Conservation (phyloP, 331 rosid genomes). For the Dryas integrifolia region DNA sequence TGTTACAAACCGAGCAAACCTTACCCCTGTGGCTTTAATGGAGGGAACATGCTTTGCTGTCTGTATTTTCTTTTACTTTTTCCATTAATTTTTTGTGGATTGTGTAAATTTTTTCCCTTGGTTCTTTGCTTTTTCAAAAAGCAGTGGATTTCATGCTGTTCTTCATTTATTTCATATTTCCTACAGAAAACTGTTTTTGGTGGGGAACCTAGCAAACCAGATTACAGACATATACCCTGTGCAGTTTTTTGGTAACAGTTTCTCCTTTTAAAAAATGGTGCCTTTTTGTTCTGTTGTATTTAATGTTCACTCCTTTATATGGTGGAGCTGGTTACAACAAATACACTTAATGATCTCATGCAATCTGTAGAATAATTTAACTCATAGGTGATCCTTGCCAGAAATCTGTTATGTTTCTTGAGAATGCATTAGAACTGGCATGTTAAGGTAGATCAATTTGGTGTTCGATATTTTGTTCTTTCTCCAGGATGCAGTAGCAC, state of each 20-base stretch:
- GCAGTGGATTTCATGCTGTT: neutral
- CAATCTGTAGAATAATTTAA: neutral
- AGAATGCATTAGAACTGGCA: neutral
- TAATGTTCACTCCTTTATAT: neutral
- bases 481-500: neutral
- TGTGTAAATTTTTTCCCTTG: neutral
- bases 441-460: neutral
- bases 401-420: neutral
- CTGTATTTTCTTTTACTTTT: constrained; percentile 35
- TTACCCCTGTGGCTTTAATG: constrained; percentile 95
- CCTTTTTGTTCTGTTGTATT: neutral
- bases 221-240: constrained; percentile 55
- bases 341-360: neutral
- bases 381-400: neutral
- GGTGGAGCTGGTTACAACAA: neutral
- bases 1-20: constrained; percentile 85
- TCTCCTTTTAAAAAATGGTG: neutral
- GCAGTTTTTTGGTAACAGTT: constrained; percentile 78
- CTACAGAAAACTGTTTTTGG: constrained; percentile 86
- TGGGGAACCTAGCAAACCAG: constrained; percentile 66
- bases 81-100: neutral
- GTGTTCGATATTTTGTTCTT: neutral
- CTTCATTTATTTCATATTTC: constrained; percentile 22
- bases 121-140: neutral
- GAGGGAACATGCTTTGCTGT: constrained; percentile 88